Evolutionary conservation across 2,329 filamentous ascomycete genomes (phyloP).

Genomic region (Pseudopithomyces chartarum): DNA sequence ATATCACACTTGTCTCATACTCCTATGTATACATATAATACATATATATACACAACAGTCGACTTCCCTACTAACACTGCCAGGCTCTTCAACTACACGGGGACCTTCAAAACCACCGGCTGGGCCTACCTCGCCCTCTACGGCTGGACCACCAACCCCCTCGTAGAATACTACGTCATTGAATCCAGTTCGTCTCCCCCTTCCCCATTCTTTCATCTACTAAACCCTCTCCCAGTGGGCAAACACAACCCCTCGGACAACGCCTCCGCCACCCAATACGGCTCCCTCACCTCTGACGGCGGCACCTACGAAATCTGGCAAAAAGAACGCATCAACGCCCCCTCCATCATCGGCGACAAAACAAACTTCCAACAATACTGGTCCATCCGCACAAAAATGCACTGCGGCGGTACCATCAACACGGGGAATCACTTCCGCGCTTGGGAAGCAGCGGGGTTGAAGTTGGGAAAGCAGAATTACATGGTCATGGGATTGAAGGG

Average conservation of each 20-base stretch:
- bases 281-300: neutral
- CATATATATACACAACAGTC: no score
- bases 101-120: neutral
- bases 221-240: conserved; percentile 1
- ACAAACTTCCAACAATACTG: neutral
- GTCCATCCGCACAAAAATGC: neutral
- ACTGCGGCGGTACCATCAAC: neutral
- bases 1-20: no score
- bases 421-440: neutral
- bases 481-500: conserved; percentile 13
- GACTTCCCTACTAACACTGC: neutral
- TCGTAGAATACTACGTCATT: neutral
- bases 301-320: neutral
- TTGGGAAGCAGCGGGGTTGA: neutral
- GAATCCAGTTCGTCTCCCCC: neutral
- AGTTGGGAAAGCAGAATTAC: neutral
- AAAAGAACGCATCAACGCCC: neutral
- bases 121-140: neutral
- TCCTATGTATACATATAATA: no score
- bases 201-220: neutral
- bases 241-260: conserved; percentile 13
- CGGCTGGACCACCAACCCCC: neutral
- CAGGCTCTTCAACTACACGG: neutral
- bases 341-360: neutral
- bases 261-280: neutral